Evolutionary conservation across 2,329 filamentous ascomycete genomes (phyloP).

Genomic region (Alternaria burnsii): DNA sequence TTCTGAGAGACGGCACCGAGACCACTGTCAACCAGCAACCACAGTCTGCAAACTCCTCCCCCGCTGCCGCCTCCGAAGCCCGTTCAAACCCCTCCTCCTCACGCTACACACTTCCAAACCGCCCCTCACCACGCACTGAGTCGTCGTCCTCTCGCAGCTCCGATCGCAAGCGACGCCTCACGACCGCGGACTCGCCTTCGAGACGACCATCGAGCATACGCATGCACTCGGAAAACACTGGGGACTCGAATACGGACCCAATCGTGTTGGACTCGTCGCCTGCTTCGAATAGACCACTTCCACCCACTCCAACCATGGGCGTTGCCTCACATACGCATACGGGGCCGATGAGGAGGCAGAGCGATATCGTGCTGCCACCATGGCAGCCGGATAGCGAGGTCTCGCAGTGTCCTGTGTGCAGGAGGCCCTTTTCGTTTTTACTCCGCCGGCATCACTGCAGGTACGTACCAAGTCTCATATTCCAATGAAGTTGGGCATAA

Average conservation of each 20-base stretch:
- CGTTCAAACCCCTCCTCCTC: slow-evolving; percentile 20
- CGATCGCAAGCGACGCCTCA: slow-evolving; percentile 50
- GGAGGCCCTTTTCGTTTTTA: slow-evolving; percentile 80
- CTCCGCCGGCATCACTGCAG: slow-evolving; percentile 93
- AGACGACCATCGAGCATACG: slow-evolving; percentile 40
- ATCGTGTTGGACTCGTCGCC: slow-evolving; percentile 34
- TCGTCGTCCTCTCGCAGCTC: slow-evolving; percentile 31
- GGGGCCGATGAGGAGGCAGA: slow-evolving; percentile 35
- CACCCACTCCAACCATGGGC: slow-evolving; percentile 16
- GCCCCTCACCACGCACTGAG: slow-evolving; percentile 28
- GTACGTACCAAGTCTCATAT: slow-evolving; percentile 53
- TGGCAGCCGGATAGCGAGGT: slow-evolving; percentile 93
- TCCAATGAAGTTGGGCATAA: not conserved
- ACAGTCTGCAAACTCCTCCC: slow-evolving; percentile 8
- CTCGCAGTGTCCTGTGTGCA: slow-evolving; percentile 84
- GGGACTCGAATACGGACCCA: slow-evolving; percentile 30
- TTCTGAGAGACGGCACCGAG: slow-evolving; percentile 38
- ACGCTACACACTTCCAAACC: slow-evolving; percentile 31
- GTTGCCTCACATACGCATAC: slow-evolving; percentile 21
- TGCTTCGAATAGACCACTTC: slow-evolving; percentile 19
- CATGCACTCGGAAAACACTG: slow-evolving; percentile 26
- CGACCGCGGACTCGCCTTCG: slow-evolving; percentile 43
- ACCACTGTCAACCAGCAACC: slow-evolving; percentile 18
- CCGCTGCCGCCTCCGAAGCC: slow-evolving; percentile 12
- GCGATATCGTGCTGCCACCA: slow-evolving; percentile 68